These are phyloP conservation scores for Gossypium trilobum DNA, from an alignment of 441 rosid genomes.

Conservation along the genomic window DNA sequence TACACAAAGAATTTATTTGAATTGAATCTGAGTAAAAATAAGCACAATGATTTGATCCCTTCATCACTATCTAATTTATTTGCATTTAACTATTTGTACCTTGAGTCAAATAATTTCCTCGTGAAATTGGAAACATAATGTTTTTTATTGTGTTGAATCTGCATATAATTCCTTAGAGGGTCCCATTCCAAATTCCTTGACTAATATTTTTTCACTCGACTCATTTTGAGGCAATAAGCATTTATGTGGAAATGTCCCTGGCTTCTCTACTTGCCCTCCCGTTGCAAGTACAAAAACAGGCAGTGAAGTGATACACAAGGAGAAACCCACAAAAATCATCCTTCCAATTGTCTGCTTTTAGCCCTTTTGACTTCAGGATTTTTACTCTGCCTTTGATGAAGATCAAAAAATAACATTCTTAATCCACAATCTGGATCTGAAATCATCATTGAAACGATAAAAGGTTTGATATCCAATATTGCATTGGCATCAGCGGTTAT, in stretches of 20 bases:
- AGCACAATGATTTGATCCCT: neutral
- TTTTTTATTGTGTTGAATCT: too few species aligned
- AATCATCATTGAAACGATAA: neutral
- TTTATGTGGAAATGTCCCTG: neutral
- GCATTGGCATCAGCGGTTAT: slow-evolving; percentile 4
- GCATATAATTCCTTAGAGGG: neutral
- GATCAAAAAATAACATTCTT: neutral
- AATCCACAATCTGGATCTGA: neutral
- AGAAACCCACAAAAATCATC: neutral
- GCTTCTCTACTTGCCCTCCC: neutral
- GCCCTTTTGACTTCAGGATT: neutral
- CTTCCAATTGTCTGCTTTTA: neutral
- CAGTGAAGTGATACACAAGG: neutral
- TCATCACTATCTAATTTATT: neutral
- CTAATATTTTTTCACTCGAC: too few species aligned
- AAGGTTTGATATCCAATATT: slow-evolving; percentile 1
- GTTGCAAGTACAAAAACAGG: too few species aligned
- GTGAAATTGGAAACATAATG: too few species aligned
- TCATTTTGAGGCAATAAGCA: too few species aligned
- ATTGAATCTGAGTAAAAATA: neutral
- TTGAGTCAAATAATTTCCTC: neutral
- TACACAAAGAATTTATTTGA: neutral
- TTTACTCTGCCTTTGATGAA: neutral
- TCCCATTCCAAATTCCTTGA: neutral
- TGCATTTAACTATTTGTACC: neutral